Evolutionary conservation across 306 rosid species (phyloP), one percentile per base, ranked within the genome.

Genomic region (Prosopis cineraria): DNA sequence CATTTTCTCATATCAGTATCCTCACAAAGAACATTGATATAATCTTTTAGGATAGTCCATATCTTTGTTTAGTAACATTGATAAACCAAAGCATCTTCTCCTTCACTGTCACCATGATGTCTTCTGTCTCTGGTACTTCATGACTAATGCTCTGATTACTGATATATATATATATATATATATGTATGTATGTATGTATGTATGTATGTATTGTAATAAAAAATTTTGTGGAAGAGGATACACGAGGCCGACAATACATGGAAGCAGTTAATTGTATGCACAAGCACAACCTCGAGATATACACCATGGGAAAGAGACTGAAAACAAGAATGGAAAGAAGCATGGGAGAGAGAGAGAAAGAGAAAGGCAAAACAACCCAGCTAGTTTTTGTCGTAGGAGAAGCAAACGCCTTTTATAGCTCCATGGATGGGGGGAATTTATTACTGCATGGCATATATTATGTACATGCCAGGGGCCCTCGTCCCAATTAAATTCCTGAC

Each of bases 281-380:
- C 16, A 72, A 62, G 47, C 34, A 76, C 22, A 66, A 44, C 84
- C 89, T 85, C 89, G 82, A 85, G 79, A 82, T 47, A 60, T 71
- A 59, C 86, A 59, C 65, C 20, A 40, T 12, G 29, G 68, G 84
- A 82, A 82, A 83, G 76, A 5, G 89, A 82, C 85, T 31, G 9
- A 41, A 82, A 47, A 85, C 82, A 77, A 82, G 78, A 79, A 83
- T 60, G 80, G 85, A 71, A 80, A 82, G 9, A 80, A 68, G 80
- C 77, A 62, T 59, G 84, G 78, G 45, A 84, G 73, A 72, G 10
- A 53, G 71, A 53, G 85, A 68, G 79, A 86, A 29, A 82, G 86
- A 79, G 78, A 74, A 64, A 84, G 30, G 67, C 81, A 72, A 82
- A 68, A 74, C 10, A 25, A 59, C 63, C 25, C 66, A 64, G 39